Evolutionary conservation across 257 asterid species (phyloP), one percentile per base, ranked within the genome.

Genomic region (Penstemon barbatus): DNA sequence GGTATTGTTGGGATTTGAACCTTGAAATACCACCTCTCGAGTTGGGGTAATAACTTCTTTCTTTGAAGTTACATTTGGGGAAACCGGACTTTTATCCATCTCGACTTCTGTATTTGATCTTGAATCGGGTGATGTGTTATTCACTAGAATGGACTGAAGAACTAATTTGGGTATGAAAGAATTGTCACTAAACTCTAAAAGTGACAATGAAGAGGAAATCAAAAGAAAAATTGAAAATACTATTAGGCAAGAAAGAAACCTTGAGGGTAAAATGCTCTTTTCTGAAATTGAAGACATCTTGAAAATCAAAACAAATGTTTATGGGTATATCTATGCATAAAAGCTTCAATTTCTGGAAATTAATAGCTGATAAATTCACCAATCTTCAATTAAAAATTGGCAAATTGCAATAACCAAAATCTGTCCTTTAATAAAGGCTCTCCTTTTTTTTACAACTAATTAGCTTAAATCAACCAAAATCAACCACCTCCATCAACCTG

Each of bases 211-310:
- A 0, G 95, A 87, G 56, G 85, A 62, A 38, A 85, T 75, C 56
- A 92, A 62, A 56, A 92, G 87, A 70, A 86, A 67, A 69, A 81
- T 69, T 3, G 93, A 82, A 65, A 86, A 66, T 11, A 78, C 83
- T 36, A 87, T 75, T 0, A 92, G 71, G 77, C 79, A 89, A 68
- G 88, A 80, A 60, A 84, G 74, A 57, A 82, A 81, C 84, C 79
- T 86, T 50, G 86, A 82, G 38, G 96, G 84, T 7, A 80, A 37
- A 66, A 78, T 71, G 61, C 71, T 82, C 82, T 82, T 92, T 59
- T 83, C 98, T 1, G 79, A 69, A 61, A 79, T 71, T 58, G 64
- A 56, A 75, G 71, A 75, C 94, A 85, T 85, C 40, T 38, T 57
- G 40, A 36, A 50, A 74, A 42, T 46, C 49, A 11, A 65, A 68